Evolutionary conservation across 2,329 filamentous ascomycete genomes (phyloP), one percentile per base, ranked within the genome.

Genomic region (Anthostomella pinea): DNA sequence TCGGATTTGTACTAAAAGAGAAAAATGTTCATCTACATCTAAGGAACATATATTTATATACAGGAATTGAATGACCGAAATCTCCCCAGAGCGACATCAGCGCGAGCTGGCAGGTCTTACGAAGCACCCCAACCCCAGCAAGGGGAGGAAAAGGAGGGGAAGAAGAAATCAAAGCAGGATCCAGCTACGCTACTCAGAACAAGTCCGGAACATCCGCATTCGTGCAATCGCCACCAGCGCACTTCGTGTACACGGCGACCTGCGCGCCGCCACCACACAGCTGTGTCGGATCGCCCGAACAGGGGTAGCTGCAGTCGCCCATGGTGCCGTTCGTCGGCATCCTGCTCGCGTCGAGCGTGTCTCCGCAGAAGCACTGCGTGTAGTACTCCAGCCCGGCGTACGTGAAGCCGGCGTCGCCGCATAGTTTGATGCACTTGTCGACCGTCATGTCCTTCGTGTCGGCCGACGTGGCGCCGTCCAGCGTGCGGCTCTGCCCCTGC

Each of bases 241-340:
- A 67, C 41, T 56, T 61, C 33, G 57, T 42, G 34, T 66, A 67
- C 3, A 67, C 45, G 5, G 54, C 58, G 13, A 65, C 49, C 2
- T 54, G 53, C 11, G 44, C 51, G 8, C 53, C 52, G 8, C 65
- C 65, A 34, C 65, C 65, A 39, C 65, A 68, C 16, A 61, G 48
- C 45, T 66, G 46, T 16, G 30, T 45, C 9, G 39, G 34, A 26
- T 70, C 52, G 3, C 67, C 68, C 2, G 52, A 52, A 41, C 68
- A 72, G 11, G 58, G 51, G 53, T 63, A 56, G 29, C 53, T 51
- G 48, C 70, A 73, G 33, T 60, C 53, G 11, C 69, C 69, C 33
- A 66, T 52, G 14, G 68, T 55, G n/a, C 66, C 66, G 3, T 57
- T 48, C n/a, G 58, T 53, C 1, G 67, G 68, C 13, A 58, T 52